Evolutionary conservation across 2,329 filamentous ascomycete genomes (phyloP).

Genomic region (Fusarium acutatum): DNA sequence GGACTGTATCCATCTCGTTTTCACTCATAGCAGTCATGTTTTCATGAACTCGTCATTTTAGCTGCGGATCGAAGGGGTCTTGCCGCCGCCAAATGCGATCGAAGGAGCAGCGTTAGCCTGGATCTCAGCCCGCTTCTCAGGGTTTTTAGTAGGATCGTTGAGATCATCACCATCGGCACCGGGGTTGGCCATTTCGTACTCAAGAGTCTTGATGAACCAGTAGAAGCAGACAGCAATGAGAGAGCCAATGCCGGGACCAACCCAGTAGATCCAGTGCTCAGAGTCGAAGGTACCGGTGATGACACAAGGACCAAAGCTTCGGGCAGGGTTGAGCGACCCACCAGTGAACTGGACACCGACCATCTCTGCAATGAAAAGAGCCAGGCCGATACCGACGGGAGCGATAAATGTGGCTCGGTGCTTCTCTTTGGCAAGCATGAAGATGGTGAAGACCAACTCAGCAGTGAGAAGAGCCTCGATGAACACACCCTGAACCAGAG

Average conservation of each 20-base stretch:
- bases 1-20: background rate
- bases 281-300: constrained; percentile 51
- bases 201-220: constrained; percentile 52
- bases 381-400: constrained; percentile 57
- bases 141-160: constrained; percentile 56
- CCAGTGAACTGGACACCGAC: constrained; percentile 59
- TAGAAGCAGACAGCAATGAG: constrained; percentile 50
- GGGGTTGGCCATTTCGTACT: constrained; percentile 57
- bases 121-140: constrained; percentile 49
- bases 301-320: constrained; percentile 57
- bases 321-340: constrained; percentile 57
- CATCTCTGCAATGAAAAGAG: constrained; percentile 56
- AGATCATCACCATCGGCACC: constrained; percentile 54
- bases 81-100: constrained; percentile 24
- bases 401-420: constrained; percentile 58
- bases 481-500: constrained; percentile 56
- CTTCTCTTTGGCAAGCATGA: constrained; percentile 62
- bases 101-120: constrained; percentile 28
- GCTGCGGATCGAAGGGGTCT: constrained; percentile 36
- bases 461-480: constrained; percentile 60
- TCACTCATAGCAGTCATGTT: constrained; percentile 4
- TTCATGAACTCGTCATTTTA: constrained; percentile 1
- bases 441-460: constrained; percentile 58
- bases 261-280: constrained; percentile 60
- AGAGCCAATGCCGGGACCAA: constrained; percentile 47